Evolutionary conservation across 2,329 filamentous ascomycete genomes (phyloP), one percentile per base, ranked within the genome.

Genomic region (Bertia moriformis): DNA sequence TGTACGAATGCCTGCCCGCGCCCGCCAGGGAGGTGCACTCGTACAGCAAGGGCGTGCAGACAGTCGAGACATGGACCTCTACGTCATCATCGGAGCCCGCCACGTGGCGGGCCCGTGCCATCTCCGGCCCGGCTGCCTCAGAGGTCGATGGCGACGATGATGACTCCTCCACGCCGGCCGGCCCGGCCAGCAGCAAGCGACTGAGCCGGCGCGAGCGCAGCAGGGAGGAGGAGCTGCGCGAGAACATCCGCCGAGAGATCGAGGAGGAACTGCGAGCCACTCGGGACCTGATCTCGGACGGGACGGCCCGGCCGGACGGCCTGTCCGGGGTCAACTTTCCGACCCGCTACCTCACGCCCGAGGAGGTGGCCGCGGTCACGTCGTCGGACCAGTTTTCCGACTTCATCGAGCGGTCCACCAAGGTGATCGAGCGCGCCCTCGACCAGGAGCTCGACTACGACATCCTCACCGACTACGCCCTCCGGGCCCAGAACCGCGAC

Each of bases 1-100:
- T 91, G 43, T 87, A 82, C 59, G 88, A 94, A 57, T 83, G 77
- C 46, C 76, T 82, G 2, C 81, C 83, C 1, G 80, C 78, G 15
- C 77, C 81, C 22, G 73, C 80, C 40, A 75, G 22, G 22, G 91
- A 98, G 58, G 68, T 93, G 42, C 86, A 93, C 53, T 93, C 87
- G 40, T 98, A 98, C 67, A 96, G 84, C 68, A 96, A 95, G 63
- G 88, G 79, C 41, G 87, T 96, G 17, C 93, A 98, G 59, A 95
- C 91, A n/a, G 76, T 80, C 15, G n/a, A n/a, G n/a, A n/a, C n/a
- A n/a, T n/a, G n/a, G n/a, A n/a, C n/a, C n/a, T n/a, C n/a, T 82
- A 86, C 50, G 76, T 80, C 45, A n/a, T n/a, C n/a, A n/a, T n/a
- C n/a, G n/a, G n/a, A n/a, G n/a, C n/a, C n/a, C n/a, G n/a, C n/a